These are phyloP conservation scores for Aspergillus hancockii DNA, from an alignment of 495 filamentous ascomycete genomes.

Conservation along the genomic window DNA sequence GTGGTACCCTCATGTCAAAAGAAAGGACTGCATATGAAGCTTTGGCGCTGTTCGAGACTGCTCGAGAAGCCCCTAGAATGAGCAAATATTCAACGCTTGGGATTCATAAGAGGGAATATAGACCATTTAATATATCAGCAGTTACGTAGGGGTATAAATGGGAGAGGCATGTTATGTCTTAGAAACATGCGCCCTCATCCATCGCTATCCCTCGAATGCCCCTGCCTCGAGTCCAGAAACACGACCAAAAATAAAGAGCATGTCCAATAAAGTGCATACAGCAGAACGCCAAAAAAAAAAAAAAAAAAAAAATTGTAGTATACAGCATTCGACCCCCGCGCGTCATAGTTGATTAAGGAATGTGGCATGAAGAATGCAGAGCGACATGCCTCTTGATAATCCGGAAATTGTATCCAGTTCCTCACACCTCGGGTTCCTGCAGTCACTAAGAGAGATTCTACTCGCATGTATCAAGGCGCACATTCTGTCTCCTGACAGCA, in stretches of 20 bases:
- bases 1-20: constrained; percentile 12
- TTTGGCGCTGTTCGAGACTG: background rate
- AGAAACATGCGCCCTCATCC: background rate
- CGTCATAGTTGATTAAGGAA: background rate
- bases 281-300: background rate
- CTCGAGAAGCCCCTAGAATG: background rate
- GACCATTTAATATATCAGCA: background rate
- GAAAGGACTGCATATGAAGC: background rate
- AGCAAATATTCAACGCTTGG: background rate
- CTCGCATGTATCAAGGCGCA: background rate
- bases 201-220: background rate
- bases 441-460: background rate
- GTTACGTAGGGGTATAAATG: background rate
- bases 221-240: background rate
- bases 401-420: background rate
- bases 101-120: background rate
- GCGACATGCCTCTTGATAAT: background rate
- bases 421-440: background rate
- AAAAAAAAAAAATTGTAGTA: no score
- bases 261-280: background rate
- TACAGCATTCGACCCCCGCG: background rate
- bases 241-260: background rate
- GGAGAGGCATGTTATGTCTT: background rate
- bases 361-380: constrained; percentile 6
- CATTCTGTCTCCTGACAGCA: background rate